Base-by-base conservation (phyloP, 2,329 filamentous ascomycete genomes). In the Trichophyton rubrum region DNA sequence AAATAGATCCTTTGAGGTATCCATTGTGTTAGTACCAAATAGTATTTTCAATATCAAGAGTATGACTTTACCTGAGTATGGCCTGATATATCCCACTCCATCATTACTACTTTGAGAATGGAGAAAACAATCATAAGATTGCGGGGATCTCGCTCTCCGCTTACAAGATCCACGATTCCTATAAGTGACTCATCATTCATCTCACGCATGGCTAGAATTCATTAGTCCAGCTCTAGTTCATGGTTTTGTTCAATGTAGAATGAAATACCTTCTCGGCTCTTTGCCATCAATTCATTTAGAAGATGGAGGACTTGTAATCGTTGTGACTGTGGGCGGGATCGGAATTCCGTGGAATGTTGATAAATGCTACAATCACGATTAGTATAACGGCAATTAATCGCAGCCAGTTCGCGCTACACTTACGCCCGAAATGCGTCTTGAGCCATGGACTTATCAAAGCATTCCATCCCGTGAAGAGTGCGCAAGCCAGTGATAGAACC, bases 81-180 rank as follows among this genome's bases (percentile, higher is more conserved):
- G 43, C 77, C 77, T 2, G 78, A 77, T 62, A 87, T 81, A 64
- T 83, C 80, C 83, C 85, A 87, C 69, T 87, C 85, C 5, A 84
- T 77, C 79, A 87, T 85, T 1, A 86, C 77, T 13, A 86, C 85
- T 66, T 80, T 82, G 30, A 87, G 69, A 62, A 87, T 80, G 0
- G 85, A 87, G 67, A 87, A 87, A 1, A 86, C 81, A 56, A 87
- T 77, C 85, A 87, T 87, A 30, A 87, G 72, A 67, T 87, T 87
- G 30, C 85, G 77, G 0, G 85, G 85, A 64, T 87, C 85, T 67
- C 87, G 86, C 69, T 87, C 85, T 61, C 84, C 84, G 15, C 82
- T 82, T 67, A 87, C 84, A 63, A 86, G 80, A 60, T 84, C 78
- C 58, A 85, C 82, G 64, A 86, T 82, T 3, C 79, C 81, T 2